phyloP scores from a whole-genome alignment of 768 basidiomycete species.

The Fibroporia radiculosa region DNA sequence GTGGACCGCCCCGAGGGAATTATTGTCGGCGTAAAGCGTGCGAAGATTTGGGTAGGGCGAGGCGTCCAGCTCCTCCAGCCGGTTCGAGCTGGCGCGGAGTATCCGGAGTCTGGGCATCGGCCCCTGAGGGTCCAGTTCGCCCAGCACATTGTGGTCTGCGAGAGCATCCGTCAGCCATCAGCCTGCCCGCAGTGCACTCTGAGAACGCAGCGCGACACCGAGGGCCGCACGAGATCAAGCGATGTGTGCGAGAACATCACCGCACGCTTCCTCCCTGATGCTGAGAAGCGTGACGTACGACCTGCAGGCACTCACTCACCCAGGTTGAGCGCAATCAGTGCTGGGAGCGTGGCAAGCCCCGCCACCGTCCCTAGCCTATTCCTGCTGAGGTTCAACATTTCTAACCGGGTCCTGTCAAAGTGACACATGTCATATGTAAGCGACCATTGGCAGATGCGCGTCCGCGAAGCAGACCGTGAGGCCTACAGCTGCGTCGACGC shows the following conservation, averaged over 20 bases:
- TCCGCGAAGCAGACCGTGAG: constrained; percentile 5
- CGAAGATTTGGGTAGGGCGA: constrained; percentile 62
- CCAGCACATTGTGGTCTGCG: constrained; percentile 68
- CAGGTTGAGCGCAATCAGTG: constrained; percentile 68
- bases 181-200: background rate
- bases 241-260: constrained; percentile 4
- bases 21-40: constrained; percentile 91
- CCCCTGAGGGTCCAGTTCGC: constrained; percentile 43
- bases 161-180: constrained; percentile 7
- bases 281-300: constrained; percentile 7
- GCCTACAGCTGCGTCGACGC: constrained; percentile 2
- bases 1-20: constrained; percentile 43
- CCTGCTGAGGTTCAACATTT: constrained; percentile 74
- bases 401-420: constrained; percentile 42
- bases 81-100: constrained; percentile 79
- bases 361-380: constrained; percentile 57
- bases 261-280: constrained; percentile 2
- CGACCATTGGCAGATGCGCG: constrained; percentile 12
- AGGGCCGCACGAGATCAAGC: background rate
- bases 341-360: constrained; percentile 55
- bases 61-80: constrained; percentile 54
- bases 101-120: constrained; percentile 69
- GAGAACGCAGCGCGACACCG: background rate
- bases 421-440: constrained; percentile 8
- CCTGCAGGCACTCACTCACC: constrained; percentile 60